These are phyloP conservation scores for Paradendryphiella salina DNA, from an alignment of 2,329 filamentous ascomycete species.

Conservation along the genomic window DNA sequence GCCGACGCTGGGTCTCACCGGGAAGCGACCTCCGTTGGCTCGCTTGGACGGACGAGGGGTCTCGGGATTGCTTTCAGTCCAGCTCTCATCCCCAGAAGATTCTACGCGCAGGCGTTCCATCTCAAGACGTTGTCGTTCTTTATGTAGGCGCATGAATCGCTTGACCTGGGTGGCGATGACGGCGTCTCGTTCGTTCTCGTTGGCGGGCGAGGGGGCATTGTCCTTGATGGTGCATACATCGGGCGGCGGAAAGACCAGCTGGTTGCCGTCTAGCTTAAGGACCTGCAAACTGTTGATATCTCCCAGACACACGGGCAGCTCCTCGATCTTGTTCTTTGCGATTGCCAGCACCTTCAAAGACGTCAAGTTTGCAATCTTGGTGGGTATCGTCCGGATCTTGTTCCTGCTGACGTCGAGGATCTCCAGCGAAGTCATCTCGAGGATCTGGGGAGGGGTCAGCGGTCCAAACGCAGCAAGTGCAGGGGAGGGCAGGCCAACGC, in stretches of 20 bases:
- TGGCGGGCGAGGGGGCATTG: slow-evolving; percentile 51
- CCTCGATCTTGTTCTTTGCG: slow-evolving; percentile 82
- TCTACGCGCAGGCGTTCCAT: slow-evolving; percentile 48
- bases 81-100: slow-evolving; percentile 54
- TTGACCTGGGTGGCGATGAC: slow-evolving; percentile 64
- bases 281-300: slow-evolving; percentile 90
- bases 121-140: slow-evolving; percentile 40
- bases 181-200: slow-evolving; percentile 63
- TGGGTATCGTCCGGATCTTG: slow-evolving; percentile 74
- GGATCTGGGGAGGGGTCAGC: slow-evolving; percentile 63
- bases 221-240: slow-evolving; percentile 50
- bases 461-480: background rate
- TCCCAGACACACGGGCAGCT: slow-evolving; percentile 79
- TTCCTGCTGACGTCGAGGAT: slow-evolving; percentile 93
- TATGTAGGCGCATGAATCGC: slow-evolving; percentile 56
- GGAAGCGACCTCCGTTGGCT: slow-evolving; percentile 60
- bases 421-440: slow-evolving; percentile 82
- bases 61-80: slow-evolving; percentile 69
- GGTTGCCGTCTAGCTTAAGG: slow-evolving; percentile 87
- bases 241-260: slow-evolving; percentile 72
- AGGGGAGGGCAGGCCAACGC: slow-evolving; percentile 41
- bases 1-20: slow-evolving; percentile 67
- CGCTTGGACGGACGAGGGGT: slow-evolving; percentile 71
- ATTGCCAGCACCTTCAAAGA: slow-evolving; percentile 89
- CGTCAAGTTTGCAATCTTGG: slow-evolving; percentile 76